Percentiles rank a stretch among this genome's conserved stretches.
Evolutionary conservation across 2,329 filamentous ascomycete species (phyloP).

Genomic region (Apiospora phragmitis): DNA sequence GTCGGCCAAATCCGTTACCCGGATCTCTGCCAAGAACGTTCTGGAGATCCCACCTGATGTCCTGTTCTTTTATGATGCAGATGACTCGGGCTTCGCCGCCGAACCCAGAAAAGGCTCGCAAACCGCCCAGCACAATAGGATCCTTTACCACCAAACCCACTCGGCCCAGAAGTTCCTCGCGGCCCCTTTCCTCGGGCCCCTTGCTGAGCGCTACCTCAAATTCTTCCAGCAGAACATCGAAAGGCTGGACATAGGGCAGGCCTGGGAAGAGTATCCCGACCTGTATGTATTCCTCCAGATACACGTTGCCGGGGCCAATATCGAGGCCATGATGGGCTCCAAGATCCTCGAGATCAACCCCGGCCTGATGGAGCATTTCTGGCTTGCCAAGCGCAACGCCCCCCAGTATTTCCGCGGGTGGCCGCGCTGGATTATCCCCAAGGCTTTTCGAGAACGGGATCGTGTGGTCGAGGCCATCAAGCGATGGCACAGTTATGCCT

Average conservation of each 20-base stretch:
- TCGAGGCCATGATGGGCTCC: conserved; percentile 19
- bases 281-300: conserved; percentile 15
- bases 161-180: conserved; percentile 14
- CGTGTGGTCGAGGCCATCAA: conserved; percentile 16
- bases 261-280: conserved; percentile 15
- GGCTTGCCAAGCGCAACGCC: conserved; percentile 1
- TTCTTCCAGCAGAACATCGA: conserved; percentile 11
- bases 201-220: conserved; percentile 10
- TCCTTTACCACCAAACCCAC: conserved; percentile 14
- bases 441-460: conserved; percentile 13
- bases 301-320: neutral
- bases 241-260: conserved; percentile 6
- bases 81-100: conserved; percentile 17
- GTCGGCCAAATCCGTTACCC: conserved; percentile 12
- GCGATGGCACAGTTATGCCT: conserved; percentile 16
- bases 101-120: conserved; percentile 11
- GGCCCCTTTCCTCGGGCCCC: conserved; percentile 6
- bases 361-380: conserved; percentile 16
- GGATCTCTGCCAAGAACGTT: conserved; percentile 9
- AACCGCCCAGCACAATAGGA: conserved; percentile 11
- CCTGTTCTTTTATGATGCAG: conserved; percentile 16
- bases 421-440: conserved; percentile 16
- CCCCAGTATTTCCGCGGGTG: conserved; percentile 14
- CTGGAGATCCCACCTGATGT: conserved; percentile 6
- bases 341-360: conserved; percentile 19